Evolutionary conservation across 257 asterid genomes (phyloP), one percentile per base, ranked within the genome.

Genomic region (Solanum pinnatisectum): DNA sequence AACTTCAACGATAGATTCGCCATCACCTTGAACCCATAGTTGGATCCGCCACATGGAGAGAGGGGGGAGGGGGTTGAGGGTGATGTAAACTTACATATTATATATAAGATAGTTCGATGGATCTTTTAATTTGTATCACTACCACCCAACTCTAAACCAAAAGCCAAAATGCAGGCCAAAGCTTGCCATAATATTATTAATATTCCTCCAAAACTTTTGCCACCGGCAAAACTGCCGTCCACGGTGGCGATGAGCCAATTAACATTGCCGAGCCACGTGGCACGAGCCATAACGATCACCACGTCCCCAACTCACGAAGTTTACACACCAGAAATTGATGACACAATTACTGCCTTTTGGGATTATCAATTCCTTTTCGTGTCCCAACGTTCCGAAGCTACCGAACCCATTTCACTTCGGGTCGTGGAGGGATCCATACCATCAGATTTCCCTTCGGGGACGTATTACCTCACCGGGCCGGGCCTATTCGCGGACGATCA

Each of bases 401-500:
- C 88, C 7, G 73, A 84, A 4, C 98, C 99, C 36, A 35, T 97
- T 85, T 23, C 91, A 70, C 99, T 97, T 88, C 96, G 95, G 44
- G 92, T 94, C 8, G 92, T 93, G 77, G 99, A 96, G 42, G 99
- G 99, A 67, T 93, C 94, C 88, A 87, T 97, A 88, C 99, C 99
- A 33, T 32, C 35, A 9, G 95, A 94, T 91, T 94, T 97, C 86
- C 99, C 98, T 67, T 90, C 94, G 25, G 99, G 99, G 27, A 92
- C 96, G 10, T 97, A 97, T 90, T 97, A 93, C 84, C 93, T 97
- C 10, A 93, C 99, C 73, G 99, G 99, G 0, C 99, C 99, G 8
- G 99, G 99, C 20, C 91, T 97, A 44, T 97, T 97, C 88, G 32
- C 95, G 36, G 99, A 97, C 49, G 99, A 97, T 88, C 98, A 97